Evolutionary conservation across 2,329 filamentous ascomycete genomes (phyloP).

Genomic region (Monosporascus sp.): DNA sequence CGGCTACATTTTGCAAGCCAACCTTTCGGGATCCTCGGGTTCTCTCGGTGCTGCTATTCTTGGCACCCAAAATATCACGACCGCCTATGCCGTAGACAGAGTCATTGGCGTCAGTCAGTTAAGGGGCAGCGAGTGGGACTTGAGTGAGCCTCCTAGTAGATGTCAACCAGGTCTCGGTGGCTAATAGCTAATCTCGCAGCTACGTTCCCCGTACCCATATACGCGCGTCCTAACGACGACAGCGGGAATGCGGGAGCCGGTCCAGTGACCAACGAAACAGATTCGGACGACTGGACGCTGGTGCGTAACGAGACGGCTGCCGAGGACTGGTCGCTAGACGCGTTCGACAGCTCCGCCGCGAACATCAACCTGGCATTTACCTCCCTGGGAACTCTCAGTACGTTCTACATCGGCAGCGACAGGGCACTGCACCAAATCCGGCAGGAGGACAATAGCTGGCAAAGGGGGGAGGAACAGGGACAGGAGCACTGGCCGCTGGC

Average conservation of each 20-base stretch:
- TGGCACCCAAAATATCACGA: background rate
- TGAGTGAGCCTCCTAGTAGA: background rate
- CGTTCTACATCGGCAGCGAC: background rate
- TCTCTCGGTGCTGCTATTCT: background rate
- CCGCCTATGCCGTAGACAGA: background rate
- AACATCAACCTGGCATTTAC: background rate
- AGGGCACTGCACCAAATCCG: background rate
- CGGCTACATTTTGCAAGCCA: background rate
- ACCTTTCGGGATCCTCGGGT: background rate
- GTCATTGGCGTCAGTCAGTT: background rate
- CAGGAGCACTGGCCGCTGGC: background rate
- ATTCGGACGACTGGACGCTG: background rate
- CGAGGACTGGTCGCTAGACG: background rate
- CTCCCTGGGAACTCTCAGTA: background rate
- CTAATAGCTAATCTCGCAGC: background rate
- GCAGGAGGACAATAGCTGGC: constrained; percentile 10
- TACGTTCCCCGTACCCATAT: background rate
- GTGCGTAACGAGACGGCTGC: background rate
- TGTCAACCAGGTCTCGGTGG: background rate
- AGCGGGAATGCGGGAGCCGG: background rate
- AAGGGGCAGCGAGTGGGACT: background rate
- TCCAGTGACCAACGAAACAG: background rate
- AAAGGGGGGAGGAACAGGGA: background rate
- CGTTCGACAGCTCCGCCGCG: background rate
- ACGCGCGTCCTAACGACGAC: background rate